Conservation (phyloP, 1,284 basidiomycete genomes). For the Violaceomyces palustris region DNA sequence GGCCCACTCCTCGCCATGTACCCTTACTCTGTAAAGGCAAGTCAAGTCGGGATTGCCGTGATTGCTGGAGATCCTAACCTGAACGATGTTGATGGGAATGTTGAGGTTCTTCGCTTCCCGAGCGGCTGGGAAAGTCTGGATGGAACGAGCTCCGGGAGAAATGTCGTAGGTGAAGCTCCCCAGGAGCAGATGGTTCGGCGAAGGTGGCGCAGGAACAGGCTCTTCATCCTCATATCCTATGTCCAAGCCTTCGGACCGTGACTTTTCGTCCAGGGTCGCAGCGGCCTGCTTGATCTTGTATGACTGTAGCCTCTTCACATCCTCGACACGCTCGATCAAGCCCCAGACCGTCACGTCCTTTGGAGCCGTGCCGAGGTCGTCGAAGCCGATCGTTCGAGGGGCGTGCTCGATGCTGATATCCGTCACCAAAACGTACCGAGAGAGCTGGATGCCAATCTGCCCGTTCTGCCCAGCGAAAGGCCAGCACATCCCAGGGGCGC, state of each 20-base stretch:
- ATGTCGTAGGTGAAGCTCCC: constrained; percentile 77
- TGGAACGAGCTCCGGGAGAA: constrained; percentile 57
- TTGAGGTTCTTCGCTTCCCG: constrained; percentile 63
- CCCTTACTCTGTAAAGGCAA: constrained; percentile 83
- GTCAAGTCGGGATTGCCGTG: constrained; percentile 80
- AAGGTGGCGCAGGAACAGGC: constrained; percentile 56
- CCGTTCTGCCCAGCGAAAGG: constrained; percentile 74
- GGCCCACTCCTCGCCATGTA: constrained; percentile 30
- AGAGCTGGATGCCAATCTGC: constrained; percentile 74
- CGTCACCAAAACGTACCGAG: constrained; percentile 64
- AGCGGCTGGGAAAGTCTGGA: constrained; percentile 80
- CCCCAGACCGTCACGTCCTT: constrained; percentile 78
- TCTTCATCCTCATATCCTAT: neutral
- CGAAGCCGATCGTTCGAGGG: constrained; percentile 67
- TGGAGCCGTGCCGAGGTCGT: constrained; percentile 73
- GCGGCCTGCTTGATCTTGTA: constrained; percentile 35
- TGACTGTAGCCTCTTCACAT: constrained; percentile 58
- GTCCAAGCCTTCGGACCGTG: neutral
- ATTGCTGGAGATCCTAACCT: constrained; percentile 72
- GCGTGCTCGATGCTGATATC: constrained; percentile 86
- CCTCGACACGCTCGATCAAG: constrained; percentile 61
- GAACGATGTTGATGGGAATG: constrained; percentile 74
- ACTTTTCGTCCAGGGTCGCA: neutral
- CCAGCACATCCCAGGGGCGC: constrained; percentile 82
- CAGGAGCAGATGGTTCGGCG: constrained; percentile 66